Percentiles rank a stretch among this genome's conserved stretches.
These are phyloP conservation scores for Verticillium nonalfalfae DNA, from an alignment of 2,329 filamentous ascomycete species.

Conservation along the genomic window DNA sequence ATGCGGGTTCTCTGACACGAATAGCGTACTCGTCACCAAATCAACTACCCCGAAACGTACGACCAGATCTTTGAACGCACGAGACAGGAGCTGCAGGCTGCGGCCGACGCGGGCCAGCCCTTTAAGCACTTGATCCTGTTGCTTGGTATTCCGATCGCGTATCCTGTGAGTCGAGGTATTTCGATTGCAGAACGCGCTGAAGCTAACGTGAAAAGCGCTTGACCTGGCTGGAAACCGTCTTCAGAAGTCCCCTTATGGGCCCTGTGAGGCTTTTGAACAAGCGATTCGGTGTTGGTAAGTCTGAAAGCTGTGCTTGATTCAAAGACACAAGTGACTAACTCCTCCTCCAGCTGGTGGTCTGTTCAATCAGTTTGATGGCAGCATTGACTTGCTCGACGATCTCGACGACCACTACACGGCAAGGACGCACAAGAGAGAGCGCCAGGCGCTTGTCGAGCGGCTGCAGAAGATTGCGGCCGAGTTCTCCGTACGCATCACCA, in stretches of 20 bases:
- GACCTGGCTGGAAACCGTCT: conserved; percentile 94
- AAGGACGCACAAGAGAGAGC: conserved; percentile 83
- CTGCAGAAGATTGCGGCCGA: conserved; percentile 79
- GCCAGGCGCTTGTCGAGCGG: conserved; percentile 68
- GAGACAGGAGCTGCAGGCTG: conserved; percentile 65
- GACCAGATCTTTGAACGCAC: conserved; percentile 75
- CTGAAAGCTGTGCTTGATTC: neutral
- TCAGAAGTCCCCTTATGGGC: conserved; percentile 78
- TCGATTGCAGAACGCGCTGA: conserved; percentile 7
- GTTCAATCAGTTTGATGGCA: conserved; percentile 93
- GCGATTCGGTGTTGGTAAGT: conserved; percentile 68
- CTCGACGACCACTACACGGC: conserved; percentile 96
- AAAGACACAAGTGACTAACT: conserved; percentile 4
- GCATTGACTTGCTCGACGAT: conserved; percentile 86
- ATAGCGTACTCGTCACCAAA: conserved; percentile 77
- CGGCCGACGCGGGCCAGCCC: conserved; percentile 59
- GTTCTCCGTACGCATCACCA: conserved; percentile 84
- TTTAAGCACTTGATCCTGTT: conserved; percentile 86
- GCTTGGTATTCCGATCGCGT: conserved; percentile 80
- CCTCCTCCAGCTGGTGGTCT: conserved; percentile 57
- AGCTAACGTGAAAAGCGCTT: conserved; percentile 50
- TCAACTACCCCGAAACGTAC: conserved; percentile 92
- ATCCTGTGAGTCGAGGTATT: conserved; percentile 54
- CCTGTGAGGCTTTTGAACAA: conserved; percentile 87
- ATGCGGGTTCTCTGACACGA: neutral